Conservation (phyloP, 2,329 filamentous ascomycete species). For the Curvularia spicifera region DNA sequence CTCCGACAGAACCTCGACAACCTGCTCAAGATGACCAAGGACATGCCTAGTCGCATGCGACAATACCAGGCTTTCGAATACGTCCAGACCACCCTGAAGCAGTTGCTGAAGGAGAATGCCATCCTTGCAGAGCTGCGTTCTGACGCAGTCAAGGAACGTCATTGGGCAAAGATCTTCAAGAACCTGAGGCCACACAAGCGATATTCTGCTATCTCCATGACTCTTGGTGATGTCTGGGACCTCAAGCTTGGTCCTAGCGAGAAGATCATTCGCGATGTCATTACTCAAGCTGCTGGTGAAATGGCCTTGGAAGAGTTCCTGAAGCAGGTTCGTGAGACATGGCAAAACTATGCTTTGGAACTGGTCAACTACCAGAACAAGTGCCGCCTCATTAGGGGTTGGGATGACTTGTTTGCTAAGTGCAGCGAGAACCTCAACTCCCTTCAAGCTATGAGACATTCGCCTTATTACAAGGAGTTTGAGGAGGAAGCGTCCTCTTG, state of each 20-base stretch:
- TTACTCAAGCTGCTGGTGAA: conserved; percentile 93
- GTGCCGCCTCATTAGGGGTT: conserved; percentile 93
- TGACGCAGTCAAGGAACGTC: conserved; percentile 92
- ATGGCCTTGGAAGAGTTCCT: conserved; percentile 98
- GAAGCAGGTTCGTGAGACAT: conserved; percentile 93
- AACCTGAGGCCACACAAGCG: conserved; percentile 88
- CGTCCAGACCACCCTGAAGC: conserved; percentile 87
- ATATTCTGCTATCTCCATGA: conserved; percentile 93
- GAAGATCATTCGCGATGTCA: conserved; percentile 86
- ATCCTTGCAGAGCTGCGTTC: conserved; percentile 91
- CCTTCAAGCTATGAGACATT: conserved; percentile 97
- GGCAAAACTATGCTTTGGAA: conserved; percentile 93
- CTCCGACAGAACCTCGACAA: conserved; percentile 87
- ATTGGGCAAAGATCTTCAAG: conserved; percentile 99
- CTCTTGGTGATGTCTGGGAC: conserved; percentile 98
- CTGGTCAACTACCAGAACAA: conserved; percentile 98
- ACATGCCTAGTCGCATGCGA: conserved; percentile 98
- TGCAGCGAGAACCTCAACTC: conserved; percentile 98
- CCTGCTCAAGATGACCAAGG: conserved; percentile 96
- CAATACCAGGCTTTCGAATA: conserved; percentile 99
- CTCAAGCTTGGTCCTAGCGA: conserved; percentile 89
- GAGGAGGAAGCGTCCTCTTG: conserved; percentile 95
- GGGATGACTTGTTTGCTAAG: conserved; percentile 97
- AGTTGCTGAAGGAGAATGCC: conserved; percentile 88
- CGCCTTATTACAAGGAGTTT: conserved; percentile 98